Base-by-base conservation (phyloP, 768 basidiomycete species). In the Amanita rimosa region DNA sequence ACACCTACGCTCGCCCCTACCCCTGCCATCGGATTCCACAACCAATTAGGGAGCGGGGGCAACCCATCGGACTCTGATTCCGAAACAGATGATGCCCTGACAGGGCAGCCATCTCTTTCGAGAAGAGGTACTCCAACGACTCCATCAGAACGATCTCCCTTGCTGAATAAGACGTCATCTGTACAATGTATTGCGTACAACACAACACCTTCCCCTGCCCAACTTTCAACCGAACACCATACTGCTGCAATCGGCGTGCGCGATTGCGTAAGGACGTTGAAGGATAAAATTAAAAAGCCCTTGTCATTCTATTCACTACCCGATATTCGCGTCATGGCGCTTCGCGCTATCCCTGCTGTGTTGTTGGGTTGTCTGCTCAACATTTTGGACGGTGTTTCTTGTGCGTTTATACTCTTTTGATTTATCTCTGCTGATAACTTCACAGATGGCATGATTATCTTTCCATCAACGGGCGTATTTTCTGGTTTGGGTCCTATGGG, bases 361-460 rank as follows among this genome's bases (percentile, higher is more conserved):
- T 60, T 92, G 13, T 70, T 96, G 19, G 95, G 93, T 6, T 75
- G 79, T 54, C 63, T 97, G 33, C 67, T 98, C 50, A 98, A 97
- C 57, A 76, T 97, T 38, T 71, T 99, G 29, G 95, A 99, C 60
- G 96, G 93, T 8, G 81, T 99, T 46, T 90, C 87, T 38, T 97
- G 84, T 85, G 60, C 63, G 84, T 73, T 3, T 46, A 3, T 51
- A 49, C 31, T 42, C 19, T n/a, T 24, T 29, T 38, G 13, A 2
- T 26, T 8, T 39, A 39, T 5, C 6, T 39, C 19, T 21, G 36
- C 33, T 52, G 19, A 51, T 37, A 35, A n/a, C 4, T 36, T 42
- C 11, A 26, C 27, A 86, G 84, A 98, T 65, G 95, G 95, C 5
- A 91, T 97, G 90, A 92, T 91, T 62, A 83, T 92, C 48, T 99